Conservation (phyloP, 2,329 filamentous ascomycete species). For the Magnaporthiopsis incrustans region DNA sequence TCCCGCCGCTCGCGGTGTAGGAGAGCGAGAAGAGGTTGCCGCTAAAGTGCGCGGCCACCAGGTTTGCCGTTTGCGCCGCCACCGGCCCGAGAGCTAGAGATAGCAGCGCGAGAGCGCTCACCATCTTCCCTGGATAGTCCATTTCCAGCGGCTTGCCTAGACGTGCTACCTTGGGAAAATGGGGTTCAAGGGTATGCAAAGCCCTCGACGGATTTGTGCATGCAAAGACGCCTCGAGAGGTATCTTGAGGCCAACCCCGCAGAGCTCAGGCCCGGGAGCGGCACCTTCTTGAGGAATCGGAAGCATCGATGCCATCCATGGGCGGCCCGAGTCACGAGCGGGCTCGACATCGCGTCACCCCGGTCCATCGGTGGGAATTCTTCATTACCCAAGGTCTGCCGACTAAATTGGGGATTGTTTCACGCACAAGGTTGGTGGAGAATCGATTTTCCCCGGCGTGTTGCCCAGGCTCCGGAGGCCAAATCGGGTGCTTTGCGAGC, state of each 20-base stretch:
- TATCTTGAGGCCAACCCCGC: not conserved
- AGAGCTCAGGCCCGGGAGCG: not conserved
- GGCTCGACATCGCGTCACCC: not conserved
- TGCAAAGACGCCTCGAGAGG: not conserved
- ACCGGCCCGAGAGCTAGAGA: constrained; percentile 10
- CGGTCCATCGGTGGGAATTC: not conserved
- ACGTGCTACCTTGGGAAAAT: not conserved
- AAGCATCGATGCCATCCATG: not conserved
- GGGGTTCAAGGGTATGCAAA: no score
- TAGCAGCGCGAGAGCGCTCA: not conserved
- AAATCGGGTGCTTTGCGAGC: not conserved
- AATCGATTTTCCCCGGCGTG: not conserved
- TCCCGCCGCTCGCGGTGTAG: constrained; percentile 16
- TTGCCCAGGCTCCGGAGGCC: not conserved
- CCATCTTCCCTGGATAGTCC: not conserved
- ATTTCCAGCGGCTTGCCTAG: not conserved
- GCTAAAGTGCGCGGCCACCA: constrained; percentile 31
- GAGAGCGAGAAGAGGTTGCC: constrained; percentile 29
- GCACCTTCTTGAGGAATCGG: not conserved
- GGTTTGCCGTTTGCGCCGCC: constrained; percentile 15
- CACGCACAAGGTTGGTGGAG: not conserved
- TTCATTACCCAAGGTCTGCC: not conserved
- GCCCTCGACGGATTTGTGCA: not conserved
- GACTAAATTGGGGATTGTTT: not conserved
- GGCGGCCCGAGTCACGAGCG: not conserved